These are phyloP conservation scores for Ophiocordyceps sinensis DNA, from an alignment of 2,329 filamentous ascomycete species.

Conservation along the genomic window DNA sequence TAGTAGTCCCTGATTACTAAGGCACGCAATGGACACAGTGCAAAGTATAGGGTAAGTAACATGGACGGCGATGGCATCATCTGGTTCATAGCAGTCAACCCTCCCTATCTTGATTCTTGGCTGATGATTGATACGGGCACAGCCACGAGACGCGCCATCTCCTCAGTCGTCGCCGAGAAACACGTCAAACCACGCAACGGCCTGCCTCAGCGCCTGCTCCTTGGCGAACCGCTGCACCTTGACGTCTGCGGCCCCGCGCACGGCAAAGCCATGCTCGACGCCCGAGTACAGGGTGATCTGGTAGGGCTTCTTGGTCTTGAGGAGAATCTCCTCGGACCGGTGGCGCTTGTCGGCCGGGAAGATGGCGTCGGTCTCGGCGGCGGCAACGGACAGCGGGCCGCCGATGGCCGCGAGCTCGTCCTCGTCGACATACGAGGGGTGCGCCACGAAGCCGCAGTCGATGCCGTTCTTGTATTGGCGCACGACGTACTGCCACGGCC, in stretches of 20 bases:
- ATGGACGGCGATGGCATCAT: too few species aligned
- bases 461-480: slow-evolving; percentile 46
- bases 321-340: slow-evolving; percentile 44
- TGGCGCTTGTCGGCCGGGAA: slow-evolving; percentile 41
- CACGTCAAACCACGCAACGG: slow-evolving; percentile 59
- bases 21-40: too few species aligned
- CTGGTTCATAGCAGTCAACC: too few species aligned
- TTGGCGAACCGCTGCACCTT: slow-evolving; percentile 51
- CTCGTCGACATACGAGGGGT: slow-evolving; percentile 46
- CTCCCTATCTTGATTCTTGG: too few species aligned
- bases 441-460: slow-evolving; percentile 47
- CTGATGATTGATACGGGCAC: too few species aligned
- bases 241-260: slow-evolving; percentile 44
- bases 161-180: slow-evolving; percentile 9
- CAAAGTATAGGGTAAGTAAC: too few species aligned
- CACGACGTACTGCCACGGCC: slow-evolving; percentile 39
- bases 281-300: slow-evolving; percentile 57
- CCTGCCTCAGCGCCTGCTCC: slow-evolving; percentile 65
- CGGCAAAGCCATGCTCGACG: slow-evolving; percentile 60
- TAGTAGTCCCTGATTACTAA: too few species aligned
- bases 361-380: slow-evolving; percentile 46
- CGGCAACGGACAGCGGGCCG: slow-evolving; percentile 45
- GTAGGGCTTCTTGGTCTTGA: slow-evolving; percentile 38
- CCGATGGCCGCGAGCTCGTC: slow-evolving; percentile 43
- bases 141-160: too few species aligned